These are phyloP conservation scores for Fibroporia radiculosa DNA, from an alignment of 768 basidiomycete species.

Conservation along the genomic window DNA sequence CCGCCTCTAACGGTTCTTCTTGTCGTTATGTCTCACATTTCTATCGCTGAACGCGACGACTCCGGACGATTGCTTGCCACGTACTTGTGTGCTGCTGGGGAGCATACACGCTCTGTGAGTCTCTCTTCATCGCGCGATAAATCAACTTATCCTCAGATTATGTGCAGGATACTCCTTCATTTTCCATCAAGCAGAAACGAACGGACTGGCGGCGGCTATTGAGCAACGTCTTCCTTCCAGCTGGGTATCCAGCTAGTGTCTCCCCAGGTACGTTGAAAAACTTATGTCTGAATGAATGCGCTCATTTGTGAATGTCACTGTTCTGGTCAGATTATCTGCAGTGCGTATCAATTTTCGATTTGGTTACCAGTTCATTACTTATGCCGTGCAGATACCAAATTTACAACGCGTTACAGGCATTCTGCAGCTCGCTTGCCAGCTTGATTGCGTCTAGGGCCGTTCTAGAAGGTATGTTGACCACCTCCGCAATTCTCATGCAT, in stretches of 20 bases:
- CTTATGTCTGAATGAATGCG: background rate
- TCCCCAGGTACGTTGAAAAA: conserved; percentile 40
- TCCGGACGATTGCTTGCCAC: conserved; percentile 10
- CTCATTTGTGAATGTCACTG: background rate
- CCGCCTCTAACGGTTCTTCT: no score
- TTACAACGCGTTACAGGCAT: conserved; percentile 60
- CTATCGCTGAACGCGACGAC: conserved; percentile 11
- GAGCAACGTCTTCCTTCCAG: conserved; percentile 48
- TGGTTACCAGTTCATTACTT: background rate
- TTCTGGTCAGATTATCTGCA: conserved; percentile 9
- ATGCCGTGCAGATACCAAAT: conserved; percentile 46
- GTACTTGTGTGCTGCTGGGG: background rate
- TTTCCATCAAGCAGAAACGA: background rate
- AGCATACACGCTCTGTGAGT: background rate
- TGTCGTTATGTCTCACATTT: background rate
- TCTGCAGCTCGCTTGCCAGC: conserved; percentile 59
- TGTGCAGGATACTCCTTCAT: no score
- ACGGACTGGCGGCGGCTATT: conserved; percentile 20
- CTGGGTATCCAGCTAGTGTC: conserved; percentile 54
- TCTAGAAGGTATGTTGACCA: conserved; percentile 42
- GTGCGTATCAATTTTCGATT: background rate
- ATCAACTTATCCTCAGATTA: background rate
- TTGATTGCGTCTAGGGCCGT: conserved; percentile 60
- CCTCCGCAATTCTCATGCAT: background rate
- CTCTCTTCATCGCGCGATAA: background rate